A percentile compares a stretch with the other conserved stretches of the same genome.
These are phyloP conservation scores for Xylariomycetidae sp. DNA, from an alignment of 2,329 filamentous ascomycete genomes.

Conservation along the genomic window DNA sequence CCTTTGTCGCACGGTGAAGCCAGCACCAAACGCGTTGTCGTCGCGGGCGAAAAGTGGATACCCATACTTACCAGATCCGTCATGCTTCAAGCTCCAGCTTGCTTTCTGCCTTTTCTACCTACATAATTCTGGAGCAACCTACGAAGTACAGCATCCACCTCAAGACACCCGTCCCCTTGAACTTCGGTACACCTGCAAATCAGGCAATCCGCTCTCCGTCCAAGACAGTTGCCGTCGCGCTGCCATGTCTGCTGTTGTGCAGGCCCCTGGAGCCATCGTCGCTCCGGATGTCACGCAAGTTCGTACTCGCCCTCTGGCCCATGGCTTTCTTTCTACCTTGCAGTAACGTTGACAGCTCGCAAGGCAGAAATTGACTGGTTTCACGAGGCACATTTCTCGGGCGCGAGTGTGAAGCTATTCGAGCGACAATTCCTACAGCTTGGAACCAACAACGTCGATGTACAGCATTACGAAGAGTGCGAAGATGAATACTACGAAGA, in stretches of 20 bases:
- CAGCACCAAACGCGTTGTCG: too few relatives aligned
- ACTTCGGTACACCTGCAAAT: too few relatives aligned
- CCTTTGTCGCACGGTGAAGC: too few relatives aligned
- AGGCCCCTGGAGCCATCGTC: constrained; percentile 12
- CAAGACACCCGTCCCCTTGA: too few relatives aligned
- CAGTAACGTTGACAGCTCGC: constrained; percentile 18
- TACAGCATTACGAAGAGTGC: constrained; percentile 19
- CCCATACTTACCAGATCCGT: too few relatives aligned
- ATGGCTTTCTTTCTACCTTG: background rate
- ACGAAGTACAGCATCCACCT: too few relatives aligned
- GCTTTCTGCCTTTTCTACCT: too few relatives aligned
- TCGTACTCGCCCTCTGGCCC: constrained; percentile 6
- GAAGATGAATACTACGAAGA: constrained; percentile 31
- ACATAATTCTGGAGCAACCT: too few relatives aligned
- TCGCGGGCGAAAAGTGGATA: too few relatives aligned
- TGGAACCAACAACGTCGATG: constrained; percentile 17
- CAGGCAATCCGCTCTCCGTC: too few relatives aligned
- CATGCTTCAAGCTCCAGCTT: too few relatives aligned
- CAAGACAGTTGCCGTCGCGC: background rate
- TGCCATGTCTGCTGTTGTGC: constrained; percentile 17
- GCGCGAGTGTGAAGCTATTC: constrained; percentile 39
- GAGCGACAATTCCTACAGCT: constrained; percentile 35
- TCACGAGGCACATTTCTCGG: constrained; percentile 54
- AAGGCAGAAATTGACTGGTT: constrained; percentile 57
- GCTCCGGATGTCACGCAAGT: constrained; percentile 34